Evolutionary conservation across 2,329 filamentous ascomycete species (phyloP), one percentile per base, ranked within the genome.

Genomic region (Fusarium odoratissimum): DNA sequence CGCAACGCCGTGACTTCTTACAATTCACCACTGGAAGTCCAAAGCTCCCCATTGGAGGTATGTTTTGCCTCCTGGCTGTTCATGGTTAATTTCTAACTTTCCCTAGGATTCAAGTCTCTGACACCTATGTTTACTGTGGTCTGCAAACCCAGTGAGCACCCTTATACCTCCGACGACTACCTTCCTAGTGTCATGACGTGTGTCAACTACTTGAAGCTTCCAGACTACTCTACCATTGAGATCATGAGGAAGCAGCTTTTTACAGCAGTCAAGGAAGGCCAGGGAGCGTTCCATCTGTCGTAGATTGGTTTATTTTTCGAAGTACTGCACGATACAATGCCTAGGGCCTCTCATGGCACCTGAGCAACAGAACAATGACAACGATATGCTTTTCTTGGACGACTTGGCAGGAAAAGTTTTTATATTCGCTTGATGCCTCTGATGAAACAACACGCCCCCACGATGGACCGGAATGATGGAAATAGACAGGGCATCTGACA

Each of bases 161-260:
- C 96, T 4, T 96, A 95, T 81, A 92, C 92, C 7, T 95, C 95
- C 8, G 96, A 99, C 79, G 96, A 99, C 84, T 99, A 98, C 79
- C 88, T 99, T n/a, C 96, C 97, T 17, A 98, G 95, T 80, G 97
- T 99, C 81, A 99, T 99, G 97, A 99, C 97, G 16, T 99, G 97
- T 81, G 96, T 97, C 83, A 99, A 99, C 83, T 99, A 99, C 81
- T 90, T 99, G 78, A 99, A 99, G 84, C 88, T 99, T 79, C 96
- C 96, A 25, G 94, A 99, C 82, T 99, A 99, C 83, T 95, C 91
- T 74, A 91, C 86, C 75, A 84, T 97, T 70, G 89, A 93, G 4
- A 87, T 92, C 57, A 90, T 99, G 83, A 91, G 89, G 78, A 89
- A 92, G 80, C 93, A 94, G 81, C 87, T 99, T 60, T 91, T 89